Evolutionary conservation across 1,284 basidiomycete species (phyloP).

Genomic region (Grifola frondosa): DNA sequence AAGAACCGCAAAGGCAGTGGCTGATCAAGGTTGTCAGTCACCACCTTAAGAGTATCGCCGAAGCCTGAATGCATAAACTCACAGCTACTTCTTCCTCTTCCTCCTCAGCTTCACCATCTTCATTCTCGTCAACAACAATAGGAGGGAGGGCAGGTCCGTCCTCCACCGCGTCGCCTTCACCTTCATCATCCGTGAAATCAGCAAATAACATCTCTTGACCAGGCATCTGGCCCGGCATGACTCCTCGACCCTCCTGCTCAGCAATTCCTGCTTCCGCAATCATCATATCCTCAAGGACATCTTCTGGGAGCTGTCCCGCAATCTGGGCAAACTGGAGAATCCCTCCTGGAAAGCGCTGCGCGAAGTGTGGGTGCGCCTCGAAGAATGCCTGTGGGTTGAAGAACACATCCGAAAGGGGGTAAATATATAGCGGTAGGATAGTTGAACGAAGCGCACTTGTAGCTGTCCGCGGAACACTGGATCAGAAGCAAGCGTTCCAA

Average conservation of each 20-base stretch:
- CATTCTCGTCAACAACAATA: conserved; percentile 21
- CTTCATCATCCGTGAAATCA: conserved; percentile 24
- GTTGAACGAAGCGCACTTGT: conserved; percentile 38
- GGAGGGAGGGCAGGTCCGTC: conserved; percentile 1
- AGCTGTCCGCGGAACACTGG: conserved; percentile 54
- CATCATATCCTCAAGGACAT: conserved; percentile 57
- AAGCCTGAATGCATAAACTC: conserved; percentile 24
- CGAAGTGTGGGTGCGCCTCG: conserved; percentile 49
- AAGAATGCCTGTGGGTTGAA: conserved; percentile 46
- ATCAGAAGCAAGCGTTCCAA: conserved; percentile 60
- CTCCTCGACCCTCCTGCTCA: conserved; percentile 13
- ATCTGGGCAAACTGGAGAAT: conserved; percentile 62
- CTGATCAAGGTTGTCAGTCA: conserved; percentile 33
- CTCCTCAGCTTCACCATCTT: conserved; percentile 32
- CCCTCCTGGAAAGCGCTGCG: conserved; percentile 60
- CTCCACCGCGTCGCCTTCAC: conserved; percentile 33
- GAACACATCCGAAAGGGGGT: background rate
- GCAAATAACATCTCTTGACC: conserved; percentile 24
- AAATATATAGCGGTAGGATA: background rate
- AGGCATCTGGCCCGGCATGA: conserved; percentile 28
- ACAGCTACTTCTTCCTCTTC: conserved; percentile 48
- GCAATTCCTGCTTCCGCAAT: conserved; percentile 37
- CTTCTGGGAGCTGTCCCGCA: conserved; percentile 56
- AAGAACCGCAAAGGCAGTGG: conserved; percentile 62
- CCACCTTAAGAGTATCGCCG: background rate